Base-by-base conservation (phyloP, 1,139 yeast genomes). In the Taphrina sp. region DNA sequence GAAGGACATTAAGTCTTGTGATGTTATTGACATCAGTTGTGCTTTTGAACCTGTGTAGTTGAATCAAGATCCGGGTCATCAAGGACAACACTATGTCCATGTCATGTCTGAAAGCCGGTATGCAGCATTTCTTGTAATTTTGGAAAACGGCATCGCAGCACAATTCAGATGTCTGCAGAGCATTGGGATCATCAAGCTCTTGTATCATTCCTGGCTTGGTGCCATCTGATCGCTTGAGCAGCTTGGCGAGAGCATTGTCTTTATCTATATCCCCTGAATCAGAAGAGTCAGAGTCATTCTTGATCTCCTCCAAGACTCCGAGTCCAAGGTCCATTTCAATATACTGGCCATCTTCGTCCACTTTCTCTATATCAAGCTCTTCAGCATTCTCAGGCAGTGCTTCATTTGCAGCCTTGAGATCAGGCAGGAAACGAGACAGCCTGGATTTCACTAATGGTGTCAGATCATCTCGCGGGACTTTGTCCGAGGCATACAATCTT, bases 321-420 rank as follows among this genome's bases (percentile, higher is more conserved):
- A 52, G 29, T 5, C 56, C 56, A 2, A 52, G 37, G 23, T 52
- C 49, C 56, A 52, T 52, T 29, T 52, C 56, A n/a, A 52, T 52
- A 29, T 52, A 52, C 36, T 42, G 33, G 4, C 19, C 29, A 35
- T 45, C 42, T 5, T 28, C 56, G 19, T 42, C 43, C 3, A 42
- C 38, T 7, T 23, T 42, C 23, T 52, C 56, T n/a, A 52, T 42
- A 12, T 52, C 36, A 10, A 52, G 23, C 5, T 34, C 10, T 17
- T 41, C 17, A 7, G 36, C 17, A 20, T 52, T 49, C 7, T 33
- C 29, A 3, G 49, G 49, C 29, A 52, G 22, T 3, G 42, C 42
- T n/a, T 52, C 56, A 35, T 52, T 52, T 10, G 56, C 56, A 8
- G 56, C 56, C 43, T 52, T 52, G 29, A 52, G 49, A 8, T 52